Percentiles rank a stretch among this genome's conserved stretches.
Conservation (phyloP, 2,329 filamentous ascomycete species). For the Botrytis hyacinthi region DNA sequence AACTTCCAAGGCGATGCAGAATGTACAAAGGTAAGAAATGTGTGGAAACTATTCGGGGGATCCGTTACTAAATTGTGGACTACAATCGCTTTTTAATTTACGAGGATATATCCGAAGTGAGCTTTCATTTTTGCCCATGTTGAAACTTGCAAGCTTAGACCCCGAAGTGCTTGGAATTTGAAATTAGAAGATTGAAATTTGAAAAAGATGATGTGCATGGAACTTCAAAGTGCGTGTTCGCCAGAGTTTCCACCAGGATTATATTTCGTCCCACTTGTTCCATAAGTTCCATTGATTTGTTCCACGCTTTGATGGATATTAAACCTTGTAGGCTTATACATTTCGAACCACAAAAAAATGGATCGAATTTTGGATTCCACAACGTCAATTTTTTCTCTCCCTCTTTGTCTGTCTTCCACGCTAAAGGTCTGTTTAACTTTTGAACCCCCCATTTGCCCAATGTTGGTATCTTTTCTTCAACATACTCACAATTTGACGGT, state of each 20-base stretch:
- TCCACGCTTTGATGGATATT: conserved; percentile 7
- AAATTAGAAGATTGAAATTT: background rate
- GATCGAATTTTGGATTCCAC: conserved; percentile 14
- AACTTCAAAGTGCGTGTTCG: background rate
- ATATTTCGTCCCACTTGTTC: conserved; percentile 15
- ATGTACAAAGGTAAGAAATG: conserved; percentile 4
- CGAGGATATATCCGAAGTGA: conserved; percentile 17
- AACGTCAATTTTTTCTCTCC: background rate
- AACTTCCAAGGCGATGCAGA: conserved; percentile 13
- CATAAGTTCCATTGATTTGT: conserved; percentile 7
- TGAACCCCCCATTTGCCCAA: background rate
- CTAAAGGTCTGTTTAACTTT: background rate
- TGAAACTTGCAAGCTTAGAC: conserved; percentile 16
- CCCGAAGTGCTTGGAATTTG: background rate
- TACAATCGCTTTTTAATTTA: conserved; percentile 6
- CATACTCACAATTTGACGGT: background rate
- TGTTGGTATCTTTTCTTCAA: background rate
- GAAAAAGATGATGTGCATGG: conserved; percentile 14
- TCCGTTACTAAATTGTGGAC: conserved; percentile 11
- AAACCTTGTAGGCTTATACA: background rate
- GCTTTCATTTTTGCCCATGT: conserved; percentile 13
- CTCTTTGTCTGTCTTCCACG: background rate
- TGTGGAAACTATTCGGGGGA: conserved; percentile 5
- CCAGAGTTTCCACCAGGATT: conserved; percentile 11
- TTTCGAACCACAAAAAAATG: conserved; percentile 6